A percentile compares a stretch with the other conserved stretches of the same genome.
These are phyloP conservation scores for Xanthoconium separans DNA, from an alignment of 1,284 basidiomycete species.

Conservation along the genomic window DNA sequence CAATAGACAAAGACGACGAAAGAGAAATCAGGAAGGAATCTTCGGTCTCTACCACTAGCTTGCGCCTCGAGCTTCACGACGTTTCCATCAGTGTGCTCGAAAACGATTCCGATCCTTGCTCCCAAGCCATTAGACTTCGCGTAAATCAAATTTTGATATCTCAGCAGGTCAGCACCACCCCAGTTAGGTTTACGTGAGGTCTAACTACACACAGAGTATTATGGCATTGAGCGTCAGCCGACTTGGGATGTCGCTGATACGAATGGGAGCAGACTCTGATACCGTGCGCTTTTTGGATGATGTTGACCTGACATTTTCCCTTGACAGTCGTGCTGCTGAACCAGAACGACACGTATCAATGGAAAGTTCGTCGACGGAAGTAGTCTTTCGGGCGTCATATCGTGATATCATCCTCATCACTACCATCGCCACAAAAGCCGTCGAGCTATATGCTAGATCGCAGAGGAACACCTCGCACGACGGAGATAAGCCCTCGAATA, in stretches of 20 bases:
- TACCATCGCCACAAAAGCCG: conserved; percentile 86
- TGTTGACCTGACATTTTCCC: conserved; percentile 83
- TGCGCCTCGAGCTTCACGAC: conserved; percentile 90
- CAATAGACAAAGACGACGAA: conserved; percentile 20
- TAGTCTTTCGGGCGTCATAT: conserved; percentile 91
- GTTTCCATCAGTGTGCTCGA: conserved; percentile 90
- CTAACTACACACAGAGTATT: conserved; percentile 57
- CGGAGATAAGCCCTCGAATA: conserved; percentile 8
- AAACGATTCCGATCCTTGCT: conserved; percentile 75
- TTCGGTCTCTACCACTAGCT: conserved; percentile 43
- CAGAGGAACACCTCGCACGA: conserved; percentile 22
- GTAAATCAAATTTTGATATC: conserved; percentile 89
- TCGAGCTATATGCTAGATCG: conserved; percentile 51
- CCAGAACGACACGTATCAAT: conserved; percentile 82
- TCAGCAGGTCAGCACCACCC: conserved; percentile 66
- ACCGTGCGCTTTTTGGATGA: conserved; percentile 93
- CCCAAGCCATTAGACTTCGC: conserved; percentile 86
- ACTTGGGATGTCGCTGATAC: conserved; percentile 92
- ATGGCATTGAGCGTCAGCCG: conserved; percentile 80
- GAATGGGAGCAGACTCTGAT: conserved; percentile 85
- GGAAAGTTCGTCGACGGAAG: conserved; percentile 79
- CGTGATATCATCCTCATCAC: conserved; percentile 91
- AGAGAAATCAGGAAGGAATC: conserved; percentile 14
- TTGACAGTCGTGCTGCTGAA: conserved; percentile 79
- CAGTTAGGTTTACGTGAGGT: conserved; percentile 1